Base-by-base conservation (phyloP, 2,329 filamentous ascomycete genomes). In the Pseudogymnoascus sp. region DNA sequence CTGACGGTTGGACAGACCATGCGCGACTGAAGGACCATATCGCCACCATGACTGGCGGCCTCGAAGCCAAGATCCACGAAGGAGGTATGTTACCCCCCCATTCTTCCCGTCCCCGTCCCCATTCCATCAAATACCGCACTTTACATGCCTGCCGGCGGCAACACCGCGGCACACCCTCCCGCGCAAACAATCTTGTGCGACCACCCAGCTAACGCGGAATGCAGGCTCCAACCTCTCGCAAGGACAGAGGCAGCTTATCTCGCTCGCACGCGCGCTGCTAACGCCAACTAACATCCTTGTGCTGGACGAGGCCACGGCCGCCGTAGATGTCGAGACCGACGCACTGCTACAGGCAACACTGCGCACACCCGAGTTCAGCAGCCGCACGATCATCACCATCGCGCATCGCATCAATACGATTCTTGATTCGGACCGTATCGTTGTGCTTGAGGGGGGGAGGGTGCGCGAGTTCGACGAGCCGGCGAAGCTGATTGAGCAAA, bases 381-480 rank as follows among this genome's bases (percentile, higher is more conserved):
- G 97, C 74, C 86, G 91, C 60, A 99, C 94, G 37, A 97, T 99
- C 74, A 96, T 99, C 74, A 99, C 94, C 1, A 96, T 99, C 70
- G 94, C 94, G 25, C 94, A 99, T 77, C 87, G 94, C 61, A 96
- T 99, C 78, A 97, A 97, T 77, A 99, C 94, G 9, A 97, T 99
- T 69, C 81, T 99, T 30, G 85, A 88, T 73, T 84, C 81, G 64
- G 93, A 99, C 76, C 85, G 92, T 58, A 94, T 99, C 64, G 87
- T 99, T 35, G 94, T 99, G 58, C 83, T 99, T 5, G 91, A 97
- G 71, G 88, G 89, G 74, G 94, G 94, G 43, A 84, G 86, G 69
- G 92, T 99, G 41, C 88, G 87, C 58, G 94, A 99, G 74, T 99
- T 97, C 74, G 94, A 96, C 73, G 91, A 87, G 6, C 94, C 94